These are phyloP conservation scores for Tricharina praecox DNA, from an alignment of 495 filamentous ascomycete species.

Conservation along the genomic window DNA sequence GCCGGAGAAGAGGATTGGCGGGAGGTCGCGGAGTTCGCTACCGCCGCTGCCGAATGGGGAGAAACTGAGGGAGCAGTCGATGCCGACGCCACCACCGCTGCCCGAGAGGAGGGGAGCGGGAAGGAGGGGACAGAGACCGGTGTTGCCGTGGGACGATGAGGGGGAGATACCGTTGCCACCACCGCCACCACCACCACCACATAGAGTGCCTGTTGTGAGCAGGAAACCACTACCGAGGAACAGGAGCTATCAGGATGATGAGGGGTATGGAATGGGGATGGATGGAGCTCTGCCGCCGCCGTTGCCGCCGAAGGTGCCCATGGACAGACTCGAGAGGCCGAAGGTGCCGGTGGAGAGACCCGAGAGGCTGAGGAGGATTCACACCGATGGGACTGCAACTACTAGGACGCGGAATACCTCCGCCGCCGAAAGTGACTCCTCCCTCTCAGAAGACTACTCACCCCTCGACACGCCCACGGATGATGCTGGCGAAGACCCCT, in stretches of 20 bases:
- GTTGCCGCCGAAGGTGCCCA: not conserved
- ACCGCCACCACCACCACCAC: constrained; percentile 3
- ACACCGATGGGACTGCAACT: not conserved
- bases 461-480: not conserved
- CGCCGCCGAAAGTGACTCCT: too few relatives aligned
- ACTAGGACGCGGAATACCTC: not conserved
- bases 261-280: not conserved
- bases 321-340: not conserved
- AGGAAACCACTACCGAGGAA: not conserved
- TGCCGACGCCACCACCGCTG: not conserved
- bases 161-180: not conserved
- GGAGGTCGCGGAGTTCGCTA: not conserved
- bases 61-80: not conserved
- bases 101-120: not conserved
- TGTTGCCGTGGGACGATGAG: not conserved
- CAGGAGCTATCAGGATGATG: not conserved
- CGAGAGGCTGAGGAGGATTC: not conserved
- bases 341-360: not conserved
- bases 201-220: not conserved
- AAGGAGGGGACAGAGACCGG: not conserved
- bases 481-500: not conserved
- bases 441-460: too few relatives aligned
- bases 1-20: not conserved
- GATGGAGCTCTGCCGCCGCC: not conserved
- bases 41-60: not conserved